Evolutionary conservation across 441 rosid genomes (phyloP), one percentile per base, ranked within the genome.

Genomic region (Gossypium aridum): DNA sequence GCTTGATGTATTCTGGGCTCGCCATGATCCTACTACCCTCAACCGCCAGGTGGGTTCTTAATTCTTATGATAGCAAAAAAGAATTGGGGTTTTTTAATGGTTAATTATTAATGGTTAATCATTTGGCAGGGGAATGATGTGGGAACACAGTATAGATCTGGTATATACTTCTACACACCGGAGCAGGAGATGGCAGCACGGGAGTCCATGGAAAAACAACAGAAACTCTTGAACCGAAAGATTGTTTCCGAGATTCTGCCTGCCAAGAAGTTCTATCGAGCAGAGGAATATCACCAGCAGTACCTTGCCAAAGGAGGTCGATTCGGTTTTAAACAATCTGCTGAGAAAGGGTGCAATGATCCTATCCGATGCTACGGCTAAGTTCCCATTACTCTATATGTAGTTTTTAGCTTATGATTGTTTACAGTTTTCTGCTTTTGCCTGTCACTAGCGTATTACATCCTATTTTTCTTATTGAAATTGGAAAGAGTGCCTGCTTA

Each of bases 291-390:
- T 78, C 97, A 94, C 76, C 98, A 94, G 85, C 95, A 91, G 83
- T 94, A 92, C 76, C 94, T 94, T 20, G 87, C 85, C 0, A 94
- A 92, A 76, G 98, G 97, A n/a, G 97, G 98, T 2, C 89, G 97
- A 16, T 89, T 75, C 7, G 98, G 98, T 8, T 78, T 37, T 2
- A 88, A 78, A 34, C 98, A 94, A 78, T 91, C 98, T 67, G 2
- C 88, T 54, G 87, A 80, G 64, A 92, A 94, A 76, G 92, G 97
- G 65, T 94, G 98, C 92, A 89, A 84, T 19, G 97, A 92, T 71
- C 91, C 97, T 0, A 94, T 94, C 79, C 84, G 89, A 67, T 94
- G 98, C 89, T 94, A 94, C 17, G 98, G 97, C 51, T 94, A 85
- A 87, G 61, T 37, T 62, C 31, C 26, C 16, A 9, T 47, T 3